Base-by-base conservation (phyloP, 164 flowering plant genomes). In the Chloranthus sessilifolius region DNA sequence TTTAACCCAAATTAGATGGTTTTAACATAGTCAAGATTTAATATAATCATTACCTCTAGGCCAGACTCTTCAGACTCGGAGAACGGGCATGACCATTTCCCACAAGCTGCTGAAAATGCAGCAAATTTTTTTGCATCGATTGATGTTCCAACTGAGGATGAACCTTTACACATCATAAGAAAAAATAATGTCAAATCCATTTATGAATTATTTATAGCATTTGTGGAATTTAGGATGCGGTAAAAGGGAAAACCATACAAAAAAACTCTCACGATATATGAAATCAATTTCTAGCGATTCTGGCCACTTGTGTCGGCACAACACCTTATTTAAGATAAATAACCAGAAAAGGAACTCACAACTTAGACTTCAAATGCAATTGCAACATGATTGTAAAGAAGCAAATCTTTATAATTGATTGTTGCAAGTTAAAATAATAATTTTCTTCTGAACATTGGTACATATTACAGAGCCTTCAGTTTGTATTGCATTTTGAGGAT, bases 31-130 rank as follows among this genome's bases (percentile, higher is more conserved):
- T n/a, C n/a, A n/a, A n/a, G n/a, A n/a, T 39, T 8, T 10, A 4
- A 16, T 16, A 22, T 43, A 48, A 20, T 27, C 28, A 21, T 61
- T 68, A 89, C 97, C 82, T 84, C 90, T 46, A 95, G 97, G 67
- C 86, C 97, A 61, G 97, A 86, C 67, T 89, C 97, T 43, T 86
- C 81, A 19, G 95, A 86, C 10, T 90, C 97, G 42, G 60, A 58
- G 35, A 38, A 62, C 33, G 65, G 71, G 44, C 40, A 29, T 16
- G 88, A 68, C 61, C 55, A 71, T 69, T 90, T 86, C 36, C 97
- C 97, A 56, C 80, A 68, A 34, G 95, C 95, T 43, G 91, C 77
- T 29, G 97, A 68, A 79, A 90, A 90, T 55, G 88, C 83, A 66
- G 95, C 94, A 45, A 86, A 52, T 68, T 86, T 86, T 41, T 77